Evolutionary conservation across 2,329 filamentous ascomycete genomes (phyloP), one percentile per base, ranked within the genome.

Genomic region (Colletotrichum higginsianum): DNA sequence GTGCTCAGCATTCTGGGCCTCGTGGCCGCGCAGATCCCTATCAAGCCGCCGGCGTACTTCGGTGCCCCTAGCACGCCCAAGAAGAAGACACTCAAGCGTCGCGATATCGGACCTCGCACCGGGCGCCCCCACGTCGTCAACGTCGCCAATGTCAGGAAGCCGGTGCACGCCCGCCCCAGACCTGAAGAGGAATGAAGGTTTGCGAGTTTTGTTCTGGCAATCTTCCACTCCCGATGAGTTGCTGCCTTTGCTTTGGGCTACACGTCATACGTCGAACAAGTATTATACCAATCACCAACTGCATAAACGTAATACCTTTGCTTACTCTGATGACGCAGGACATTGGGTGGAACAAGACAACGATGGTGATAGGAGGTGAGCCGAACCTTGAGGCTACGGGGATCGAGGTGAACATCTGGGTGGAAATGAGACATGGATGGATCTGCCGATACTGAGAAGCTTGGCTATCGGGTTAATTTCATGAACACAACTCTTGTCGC

Each of bases 1-100:
- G 7, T 42, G n/a, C 8, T 57, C 55, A 2, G 38, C 35, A 16
- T 42, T 18, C 38, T 42, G n/a, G 55, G 12, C n/a, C 6, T 57
- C 55, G n/a, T 16, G 38, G 55, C 38, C n/a, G 55, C 55, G 12
- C 55, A 42, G n/a, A 6, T 42, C n/a, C 55, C 55, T 5, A 13
- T 57, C 35, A 23, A 23, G 11, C 55, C 55, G 35, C 55, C 55
- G 6, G n/a, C 55, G 23, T 57, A 57, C 18, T 57, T 16, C n/a
- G 55, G 50, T 7, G 50, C 50, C 23, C 50, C 50, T 8, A 52
- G 55, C n/a, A n/a, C 53, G 6, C 53, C 53, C 2, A 57, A 57
- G 55, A 57, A 57, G 38, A 2, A 6, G 9, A 4, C 23, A 13
- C n/a, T 42, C 55, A 57, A 8, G 3, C 55, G 35, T 40, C n/a